phyloP scores from a whole-genome alignment of 2,329 filamentous ascomycete species.

The Pezicula rhizophila region DNA sequence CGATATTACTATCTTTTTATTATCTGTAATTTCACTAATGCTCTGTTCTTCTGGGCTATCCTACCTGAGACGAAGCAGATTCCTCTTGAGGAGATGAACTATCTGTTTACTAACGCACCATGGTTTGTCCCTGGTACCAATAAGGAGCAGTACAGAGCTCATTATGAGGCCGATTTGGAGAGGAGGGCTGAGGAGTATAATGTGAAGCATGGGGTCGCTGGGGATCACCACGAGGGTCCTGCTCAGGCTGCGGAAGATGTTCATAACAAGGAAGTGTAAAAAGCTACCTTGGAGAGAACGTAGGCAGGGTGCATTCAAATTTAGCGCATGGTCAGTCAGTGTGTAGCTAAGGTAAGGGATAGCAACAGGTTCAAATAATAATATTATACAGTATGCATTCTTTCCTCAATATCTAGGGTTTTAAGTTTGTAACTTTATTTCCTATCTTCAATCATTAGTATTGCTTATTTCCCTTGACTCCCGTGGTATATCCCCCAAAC shows the following conservation, averaged over 20 bases:
- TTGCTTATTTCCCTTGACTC: too few species aligned
- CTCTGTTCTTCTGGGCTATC: constrained; percentile 61
- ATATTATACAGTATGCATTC: too few species aligned
- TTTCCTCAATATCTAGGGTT: too few species aligned
- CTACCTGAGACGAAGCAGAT: constrained; percentile 60
- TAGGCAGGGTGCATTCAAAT: too few species aligned
- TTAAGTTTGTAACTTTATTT: too few species aligned
- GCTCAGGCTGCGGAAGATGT: neutral
- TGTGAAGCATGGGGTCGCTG: neutral
- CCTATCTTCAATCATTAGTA: too few species aligned
- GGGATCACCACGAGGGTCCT: neutral
- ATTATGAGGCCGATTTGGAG: constrained; percentile 1
- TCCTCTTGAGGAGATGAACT: constrained; percentile 64
- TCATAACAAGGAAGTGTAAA: neutral
- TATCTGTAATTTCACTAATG: constrained; percentile 63
- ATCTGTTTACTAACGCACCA: constrained; percentile 58
- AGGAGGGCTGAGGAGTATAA: neutral
- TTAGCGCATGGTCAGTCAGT: too few species aligned
- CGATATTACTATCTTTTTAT: constrained; percentile 52
- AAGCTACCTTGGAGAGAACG: neutral
- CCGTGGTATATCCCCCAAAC: too few species aligned
- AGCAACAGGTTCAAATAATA: too few species aligned
- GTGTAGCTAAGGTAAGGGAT: too few species aligned
- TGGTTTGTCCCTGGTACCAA: constrained; percentile 52
- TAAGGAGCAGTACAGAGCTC: constrained; percentile 18